These are phyloP conservation scores for Yarrowia alimentaria DNA, from an alignment of 805 yeast species.

Conservation along the genomic window DNA sequence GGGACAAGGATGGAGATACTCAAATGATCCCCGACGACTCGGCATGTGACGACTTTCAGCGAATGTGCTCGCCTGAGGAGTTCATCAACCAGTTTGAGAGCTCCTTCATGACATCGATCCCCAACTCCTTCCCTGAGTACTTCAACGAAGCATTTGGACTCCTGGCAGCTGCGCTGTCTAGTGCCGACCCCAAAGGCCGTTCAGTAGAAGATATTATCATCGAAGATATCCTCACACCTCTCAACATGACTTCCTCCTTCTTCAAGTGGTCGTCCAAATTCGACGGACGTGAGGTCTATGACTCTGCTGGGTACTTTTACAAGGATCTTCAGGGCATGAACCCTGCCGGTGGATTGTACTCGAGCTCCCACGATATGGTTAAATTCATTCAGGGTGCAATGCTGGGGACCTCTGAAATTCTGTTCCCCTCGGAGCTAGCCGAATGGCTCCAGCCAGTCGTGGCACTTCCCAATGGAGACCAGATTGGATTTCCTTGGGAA, in stretches of 20 bases:
- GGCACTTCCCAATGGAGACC: slow-evolving; percentile 7
- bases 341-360: slow-evolving; percentile 11
- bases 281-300: not conserved
- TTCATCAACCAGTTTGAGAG: not conserved
- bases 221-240: slow-evolving; percentile 1
- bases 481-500: slow-evolving; percentile 17
- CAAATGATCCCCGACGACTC: not conserved
- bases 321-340: not conserved
- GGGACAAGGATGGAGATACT: not conserved
- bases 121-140: slow-evolving; percentile 19
- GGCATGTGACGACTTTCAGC: not conserved
- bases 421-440: not conserved
- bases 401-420: not conserved
- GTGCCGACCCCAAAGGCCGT: not conserved
- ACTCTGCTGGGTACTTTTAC: not conserved
- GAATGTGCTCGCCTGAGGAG: slow-evolving; percentile 5
- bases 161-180: not conserved
- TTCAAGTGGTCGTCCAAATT: not conserved
- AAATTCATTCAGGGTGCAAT: slow-evolving; percentile 13
- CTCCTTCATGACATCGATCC: not conserved
- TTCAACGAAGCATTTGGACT: slow-evolving; percentile 14
- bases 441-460: slow-evolving; percentile 16
- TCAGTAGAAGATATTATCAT: not conserved
- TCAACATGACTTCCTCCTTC: slow-evolving; percentile 4
- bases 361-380: slow-evolving; percentile 1